Evolutionary conservation across 768 basidiomycete species (phyloP).

Genomic region (Coprinopsis sp.): DNA sequence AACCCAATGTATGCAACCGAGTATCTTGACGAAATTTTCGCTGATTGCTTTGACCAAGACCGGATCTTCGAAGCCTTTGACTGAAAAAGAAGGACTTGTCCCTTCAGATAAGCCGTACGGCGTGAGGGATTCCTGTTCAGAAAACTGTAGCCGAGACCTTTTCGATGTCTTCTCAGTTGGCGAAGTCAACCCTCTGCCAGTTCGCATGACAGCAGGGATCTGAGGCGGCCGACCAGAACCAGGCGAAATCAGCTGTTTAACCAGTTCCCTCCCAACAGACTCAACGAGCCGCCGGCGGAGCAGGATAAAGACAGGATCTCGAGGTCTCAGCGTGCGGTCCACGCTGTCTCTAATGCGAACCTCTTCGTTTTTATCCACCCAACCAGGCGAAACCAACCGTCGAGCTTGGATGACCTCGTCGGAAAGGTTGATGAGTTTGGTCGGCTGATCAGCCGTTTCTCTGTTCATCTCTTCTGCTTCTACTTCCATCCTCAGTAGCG

Average conservation of each 20-base stretch:
- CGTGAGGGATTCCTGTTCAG: conserved; percentile 4
- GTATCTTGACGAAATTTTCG: conserved; percentile 38
- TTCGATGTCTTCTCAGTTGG: conserved; percentile 15
- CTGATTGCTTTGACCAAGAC: conserved; percentile 41
- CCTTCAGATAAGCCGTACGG: conserved; percentile 15
- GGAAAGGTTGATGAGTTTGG: conserved; percentile 63
- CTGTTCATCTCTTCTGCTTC: conserved; percentile 27
- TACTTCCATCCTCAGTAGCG: conserved; percentile 56
- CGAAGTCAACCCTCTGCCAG: conserved; percentile 28
- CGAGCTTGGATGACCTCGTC: conserved; percentile 67
- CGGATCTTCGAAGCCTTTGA: conserved; percentile 69
- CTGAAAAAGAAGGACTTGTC: conserved; percentile 12
- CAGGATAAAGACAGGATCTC: conserved; percentile 64
- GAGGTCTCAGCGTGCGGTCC: conserved; percentile 53
- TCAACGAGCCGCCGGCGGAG: conserved; percentile 54
- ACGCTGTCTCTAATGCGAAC: conserved; percentile 52
- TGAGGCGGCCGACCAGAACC: background rate
- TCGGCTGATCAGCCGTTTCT: conserved; percentile 22
- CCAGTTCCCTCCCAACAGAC: conserved; percentile 23
- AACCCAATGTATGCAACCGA: conserved; percentile 47
- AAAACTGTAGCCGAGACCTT: conserved; percentile 15
- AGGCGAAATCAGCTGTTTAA: background rate
- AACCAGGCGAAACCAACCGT: conserved; percentile 15
- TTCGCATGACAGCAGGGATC: conserved; percentile 32
- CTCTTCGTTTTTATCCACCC: conserved; percentile 41